A percentile compares a stretch with the other conserved stretches of the same genome.
Conservation (phyloP, 805 yeast genomes). For the Candida easanensis region DNA sequence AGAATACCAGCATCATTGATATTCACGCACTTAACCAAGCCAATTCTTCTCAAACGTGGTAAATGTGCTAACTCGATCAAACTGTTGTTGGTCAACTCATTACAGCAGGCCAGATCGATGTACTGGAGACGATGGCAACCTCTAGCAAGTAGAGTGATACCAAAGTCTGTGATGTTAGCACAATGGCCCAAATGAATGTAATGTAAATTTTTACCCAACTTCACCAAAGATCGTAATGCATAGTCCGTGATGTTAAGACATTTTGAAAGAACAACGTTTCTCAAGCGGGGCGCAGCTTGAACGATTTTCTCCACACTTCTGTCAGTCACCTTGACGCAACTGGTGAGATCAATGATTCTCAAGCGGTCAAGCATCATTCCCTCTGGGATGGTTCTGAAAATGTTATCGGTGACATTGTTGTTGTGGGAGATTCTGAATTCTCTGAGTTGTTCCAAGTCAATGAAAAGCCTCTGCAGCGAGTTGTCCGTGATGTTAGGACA, state of each 20-base stretch:
- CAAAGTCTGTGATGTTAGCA: conserved; percentile 82
- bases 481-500: conserved; percentile 71
- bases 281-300: conserved; percentile 73
- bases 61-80: conserved; percentile 72
- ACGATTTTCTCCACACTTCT: conserved; percentile 71
- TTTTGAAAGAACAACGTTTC: conserved; percentile 87
- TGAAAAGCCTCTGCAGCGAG: conserved; percentile 56
- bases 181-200: conserved; percentile 95
- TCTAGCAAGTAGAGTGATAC: conserved; percentile 71
- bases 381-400: conserved; percentile 53
- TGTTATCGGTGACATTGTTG: conserved; percentile 61
- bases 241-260: conserved; percentile 85
- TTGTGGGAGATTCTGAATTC: conserved; percentile 83
- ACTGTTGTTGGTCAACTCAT: conserved; percentile 81
- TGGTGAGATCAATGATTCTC: conserved; percentile 81
- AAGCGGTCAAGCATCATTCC: conserved; percentile 56
- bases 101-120: conserved; percentile 93
- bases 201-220: conserved; percentile 75
- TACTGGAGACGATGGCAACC: conserved; percentile 84
- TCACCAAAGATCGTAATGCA: conserved; percentile 66
- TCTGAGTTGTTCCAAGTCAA: conserved; percentile 65
- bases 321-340: conserved; percentile 80
- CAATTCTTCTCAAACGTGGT: conserved; percentile 83
- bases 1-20: conserved; percentile 83
- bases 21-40: conserved; percentile 85